These are phyloP conservation scores for Pseudohyphozyma bogoriensis DNA, from an alignment of 768 basidiomycete species.

Conservation along the genomic window DNA sequence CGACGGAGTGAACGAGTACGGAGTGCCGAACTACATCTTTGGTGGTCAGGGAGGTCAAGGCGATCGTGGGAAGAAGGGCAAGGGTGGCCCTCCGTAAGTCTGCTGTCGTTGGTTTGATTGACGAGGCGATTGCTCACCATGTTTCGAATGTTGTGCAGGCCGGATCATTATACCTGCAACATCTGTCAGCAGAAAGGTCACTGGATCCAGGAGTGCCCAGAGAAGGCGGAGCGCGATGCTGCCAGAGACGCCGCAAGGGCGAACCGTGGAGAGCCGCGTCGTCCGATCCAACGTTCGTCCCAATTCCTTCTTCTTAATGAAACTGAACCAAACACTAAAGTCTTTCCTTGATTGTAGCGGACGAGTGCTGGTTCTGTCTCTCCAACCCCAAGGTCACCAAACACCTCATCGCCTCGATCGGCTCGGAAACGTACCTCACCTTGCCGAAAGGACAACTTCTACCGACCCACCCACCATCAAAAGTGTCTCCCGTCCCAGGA, in stretches of 20 bases:
- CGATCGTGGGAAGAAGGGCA: conserved; percentile 32
- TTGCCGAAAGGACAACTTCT: conserved; percentile 93
- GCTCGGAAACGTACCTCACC: conserved; percentile 84
- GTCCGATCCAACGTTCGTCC: conserved; percentile 72
- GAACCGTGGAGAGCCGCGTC: conserved; percentile 40
- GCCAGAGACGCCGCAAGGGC: too few species aligned
- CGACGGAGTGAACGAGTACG: conserved; percentile 32
- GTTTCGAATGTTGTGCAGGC: background rate
- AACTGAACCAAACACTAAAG: background rate
- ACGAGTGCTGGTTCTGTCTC: conserved; percentile 97
- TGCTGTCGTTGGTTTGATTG: background rate
- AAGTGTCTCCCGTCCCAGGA: conserved; percentile 57
- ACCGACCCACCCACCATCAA: conserved; percentile 45
- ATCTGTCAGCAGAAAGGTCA: conserved; percentile 65
- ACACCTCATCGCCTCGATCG: conserved; percentile 90
- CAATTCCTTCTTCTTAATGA: background rate
- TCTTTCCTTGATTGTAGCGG: conserved; percentile 47
- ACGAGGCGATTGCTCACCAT: background rate
- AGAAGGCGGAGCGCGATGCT: conserved; percentile 44
- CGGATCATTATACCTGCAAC: conserved; percentile 60
- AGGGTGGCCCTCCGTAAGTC: conserved; percentile 37
- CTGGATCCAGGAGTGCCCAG: conserved; percentile 74
- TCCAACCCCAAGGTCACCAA: conserved; percentile 92
- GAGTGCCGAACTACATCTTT: conserved; percentile 35
- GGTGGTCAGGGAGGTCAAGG: conserved; percentile 18